Conservation (phyloP, 1,139 yeast genomes). For the Kodamaea derodonti region DNA sequence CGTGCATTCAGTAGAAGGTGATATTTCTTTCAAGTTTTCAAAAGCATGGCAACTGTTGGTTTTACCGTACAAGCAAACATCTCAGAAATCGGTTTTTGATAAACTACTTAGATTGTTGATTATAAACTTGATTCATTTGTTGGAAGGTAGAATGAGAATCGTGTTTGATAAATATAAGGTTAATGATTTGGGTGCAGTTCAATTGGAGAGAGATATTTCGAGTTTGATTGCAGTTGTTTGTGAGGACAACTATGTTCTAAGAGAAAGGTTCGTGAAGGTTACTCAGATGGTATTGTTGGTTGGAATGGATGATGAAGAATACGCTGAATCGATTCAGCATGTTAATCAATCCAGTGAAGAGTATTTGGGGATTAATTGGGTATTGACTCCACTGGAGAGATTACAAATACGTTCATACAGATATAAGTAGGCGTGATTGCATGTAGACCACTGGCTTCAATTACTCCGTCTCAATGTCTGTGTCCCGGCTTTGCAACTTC, state of each 20-base stretch:
- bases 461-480: no score
- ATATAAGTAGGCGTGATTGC: no score
- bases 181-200: conserved; percentile 80
- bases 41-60: conserved; percentile 63
- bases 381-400: conserved; percentile 73
- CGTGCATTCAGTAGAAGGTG: conserved; percentile 31
- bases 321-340: conserved; percentile 34
- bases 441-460: no score
- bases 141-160: conserved; percentile 67
- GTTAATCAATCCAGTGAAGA: conserved; percentile 17
- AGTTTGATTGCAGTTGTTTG: conserved; percentile 63
- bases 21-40: conserved; percentile 45
- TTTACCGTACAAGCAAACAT: conserved; percentile 60
- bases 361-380: conserved; percentile 66
- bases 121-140: conserved; percentile 45
- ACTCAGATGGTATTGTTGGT: conserved; percentile 80
- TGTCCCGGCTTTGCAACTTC: no score
- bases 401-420: conserved; percentile 47
- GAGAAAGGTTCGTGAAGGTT: conserved; percentile 75
- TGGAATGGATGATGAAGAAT: conserved; percentile 82
- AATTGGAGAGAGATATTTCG: conserved; percentile 79
- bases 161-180: conserved; percentile 56
- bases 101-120: conserved; percentile 52
- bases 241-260: conserved; percentile 61
- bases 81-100: conserved; percentile 43